Evolutionary conservation across 2,329 filamentous ascomycete genomes (phyloP).

Genomic region (Ophiostoma perfectum): DNA sequence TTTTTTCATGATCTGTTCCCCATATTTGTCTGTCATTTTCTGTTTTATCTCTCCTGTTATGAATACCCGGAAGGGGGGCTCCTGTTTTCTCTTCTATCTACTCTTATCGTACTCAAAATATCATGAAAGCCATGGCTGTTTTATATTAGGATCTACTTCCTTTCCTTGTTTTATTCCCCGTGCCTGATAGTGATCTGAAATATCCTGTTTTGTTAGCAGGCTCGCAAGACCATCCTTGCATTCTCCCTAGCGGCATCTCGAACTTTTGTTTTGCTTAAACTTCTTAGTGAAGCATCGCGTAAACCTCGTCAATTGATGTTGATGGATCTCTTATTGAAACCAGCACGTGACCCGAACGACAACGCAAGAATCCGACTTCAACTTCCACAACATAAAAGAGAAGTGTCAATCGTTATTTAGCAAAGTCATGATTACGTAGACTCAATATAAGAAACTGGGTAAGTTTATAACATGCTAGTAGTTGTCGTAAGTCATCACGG

Average conservation of each 20-base stretch:
- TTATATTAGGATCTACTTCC: constrained; percentile 1
- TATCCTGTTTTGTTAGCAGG: background rate
- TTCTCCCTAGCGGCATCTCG: no score
- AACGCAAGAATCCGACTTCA: background rate
- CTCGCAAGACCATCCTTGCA: no score
- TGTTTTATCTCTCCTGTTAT: constrained; percentile 4
- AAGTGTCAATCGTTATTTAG: no score
- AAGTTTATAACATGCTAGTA: no score
- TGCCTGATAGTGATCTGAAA: background rate
- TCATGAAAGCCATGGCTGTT: constrained; percentile 9
- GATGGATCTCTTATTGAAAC: no score
- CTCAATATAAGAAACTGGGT: no score
- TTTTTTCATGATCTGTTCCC: constrained; percentile 1
- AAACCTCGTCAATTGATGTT: no score
- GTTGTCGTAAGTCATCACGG: background rate
- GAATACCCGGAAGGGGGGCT: background rate
- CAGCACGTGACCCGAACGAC: background rate
- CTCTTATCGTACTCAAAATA: constrained; percentile 1
- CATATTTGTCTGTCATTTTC: constrained; percentile 10
- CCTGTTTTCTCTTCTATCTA: background rate
- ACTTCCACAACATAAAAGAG: background rate
- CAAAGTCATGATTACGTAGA: no score
- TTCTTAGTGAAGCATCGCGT: background rate
- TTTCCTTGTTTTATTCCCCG: constrained; percentile 7
- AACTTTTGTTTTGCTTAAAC: background rate